Percentiles rank a stretch among this genome's conserved stretches.
Conservation (phyloP, 2,329 filamentous ascomycete species). For the Fusarium paranaense region DNA sequence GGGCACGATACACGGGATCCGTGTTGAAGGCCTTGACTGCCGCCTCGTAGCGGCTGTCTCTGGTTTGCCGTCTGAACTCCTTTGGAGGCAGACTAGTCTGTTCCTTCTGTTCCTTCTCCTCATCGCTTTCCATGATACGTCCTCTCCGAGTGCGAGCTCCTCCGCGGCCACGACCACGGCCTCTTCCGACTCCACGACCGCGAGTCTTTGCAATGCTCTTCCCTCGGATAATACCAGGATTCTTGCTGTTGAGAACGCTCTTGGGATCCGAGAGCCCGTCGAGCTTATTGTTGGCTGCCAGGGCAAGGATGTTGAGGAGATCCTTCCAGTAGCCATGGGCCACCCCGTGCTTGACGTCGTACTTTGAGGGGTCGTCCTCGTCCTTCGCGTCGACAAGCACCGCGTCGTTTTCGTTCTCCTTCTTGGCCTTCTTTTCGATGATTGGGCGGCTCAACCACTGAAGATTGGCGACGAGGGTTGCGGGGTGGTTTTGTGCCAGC, state of each 20-base stretch:
- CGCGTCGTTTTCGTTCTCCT: conserved; percentile 51
- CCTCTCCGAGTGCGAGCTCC: not conserved
- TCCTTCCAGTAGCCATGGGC: conserved; percentile 74
- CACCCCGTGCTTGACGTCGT: conserved; percentile 60
- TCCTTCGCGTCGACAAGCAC: conserved; percentile 48
- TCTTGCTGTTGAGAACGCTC: conserved; percentile 55
- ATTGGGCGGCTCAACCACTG: conserved; percentile 66
- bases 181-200: conserved; percentile 8
- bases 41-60: conserved; percentile 54
- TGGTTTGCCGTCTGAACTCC: conserved; percentile 46
- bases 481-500: conserved; percentile 66
- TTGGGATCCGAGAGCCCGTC: conserved; percentile 53
- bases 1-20: conserved; percentile 60
- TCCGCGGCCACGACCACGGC: not conserved
- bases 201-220: conserved; percentile 27
- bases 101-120: not conserved
- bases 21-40: conserved; percentile 56
- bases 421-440: conserved; percentile 64
- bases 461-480: conserved; percentile 65
- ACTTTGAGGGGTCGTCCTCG: conserved; percentile 50
- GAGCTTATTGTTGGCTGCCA: conserved; percentile 62
- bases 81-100: conserved; percentile 15
- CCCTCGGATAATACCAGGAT: conserved; percentile 36
- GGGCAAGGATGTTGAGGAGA: conserved; percentile 66
- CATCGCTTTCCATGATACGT: not conserved